A percentile compares a stretch with the other conserved stretches of the same genome.
Conservation (phyloP, 345 rosid genomes). For the Xanthoceras sorbifolium region DNA sequence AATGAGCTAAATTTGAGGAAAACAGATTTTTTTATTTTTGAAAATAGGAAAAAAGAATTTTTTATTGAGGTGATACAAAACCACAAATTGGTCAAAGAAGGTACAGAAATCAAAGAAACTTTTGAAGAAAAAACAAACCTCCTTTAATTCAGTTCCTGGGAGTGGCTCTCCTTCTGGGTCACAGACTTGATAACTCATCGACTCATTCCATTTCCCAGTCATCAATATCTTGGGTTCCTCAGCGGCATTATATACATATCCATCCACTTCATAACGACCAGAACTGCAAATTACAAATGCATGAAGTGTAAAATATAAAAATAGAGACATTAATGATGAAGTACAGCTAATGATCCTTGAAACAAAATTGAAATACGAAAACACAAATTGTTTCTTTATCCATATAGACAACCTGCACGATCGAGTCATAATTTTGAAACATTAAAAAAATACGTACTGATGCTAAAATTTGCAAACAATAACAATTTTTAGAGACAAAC, state of each 20-base stretch:
- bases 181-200: conserved; percentile 78
- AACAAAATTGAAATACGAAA: background rate
- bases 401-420: background rate
- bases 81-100: background rate
- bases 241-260: conserved; percentile 69
- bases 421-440: background rate
- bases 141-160: conserved; percentile 72
- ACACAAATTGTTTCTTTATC: background rate
- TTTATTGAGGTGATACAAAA: background rate
- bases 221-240: conserved; percentile 88
- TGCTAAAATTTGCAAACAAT: background rate
- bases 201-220: conserved; percentile 86
- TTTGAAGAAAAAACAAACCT: conserved; percentile 40
- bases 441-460: background rate
- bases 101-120: conserved; percentile 8
- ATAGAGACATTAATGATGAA: background rate
- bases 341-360: background rate
- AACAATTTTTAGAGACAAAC: background rate
- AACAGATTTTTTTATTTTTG: background rate
- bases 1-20: background rate
- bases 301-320: conserved; percentile 1
- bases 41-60: too few species aligned
- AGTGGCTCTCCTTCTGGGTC: conserved; percentile 81
- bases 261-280: conserved; percentile 91
- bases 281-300: conserved; percentile 46